Base-by-base conservation (phyloP, 306 rosid species). In the Castanospermum australe region DNA sequence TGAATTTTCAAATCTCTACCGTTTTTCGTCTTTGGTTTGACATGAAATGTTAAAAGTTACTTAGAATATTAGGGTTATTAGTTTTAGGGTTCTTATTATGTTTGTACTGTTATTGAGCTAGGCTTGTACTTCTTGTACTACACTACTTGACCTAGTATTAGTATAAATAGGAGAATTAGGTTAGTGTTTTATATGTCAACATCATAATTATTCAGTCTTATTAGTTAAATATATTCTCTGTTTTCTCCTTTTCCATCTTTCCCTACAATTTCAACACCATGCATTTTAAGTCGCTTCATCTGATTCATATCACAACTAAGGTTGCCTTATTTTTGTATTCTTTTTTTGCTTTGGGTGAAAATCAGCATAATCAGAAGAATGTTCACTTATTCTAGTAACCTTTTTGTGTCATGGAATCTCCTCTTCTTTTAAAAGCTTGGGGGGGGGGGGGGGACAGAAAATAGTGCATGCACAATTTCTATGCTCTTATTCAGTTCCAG, bases 1-100 rank as follows among this genome's bases (percentile, higher is more conserved):
- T 21, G 21, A n/a, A 32, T 44, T 83, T 68, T 77, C 35, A 71
- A 63, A 82, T 36, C 55, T 51, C 55, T 45, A 22, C 70, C 59
- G 36, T 18, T 51, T 36, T 76, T 39, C 15, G 60, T 20, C 6
- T 33, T 65, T 50, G 10, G 20, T 60, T 81, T 59, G 51, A n/a
- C 14, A 5, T 57, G 62, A 73, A 55, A 44, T 24, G 47, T 73
- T 73, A 33, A 13, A 47, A 24, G 21, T 39, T 78, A 33, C 41
- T 47, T 70, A 68, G 51, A 21, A 28, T 52, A 60, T 59, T 33
- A 59, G 51, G 69, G 18, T 67, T 68, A 78, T 32, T 56, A 32
- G 9, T 42, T 6, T 66, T 55, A 14, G 18, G 65, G n/a, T 15
- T 56, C 33, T 74, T 44, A 56, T 22, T 24, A 24, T 15, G 33